Evolutionary conservation across 2,329 filamentous ascomycete genomes (phyloP), one percentile per base, ranked within the genome.

Genomic region (Septoria petroselini): DNA sequence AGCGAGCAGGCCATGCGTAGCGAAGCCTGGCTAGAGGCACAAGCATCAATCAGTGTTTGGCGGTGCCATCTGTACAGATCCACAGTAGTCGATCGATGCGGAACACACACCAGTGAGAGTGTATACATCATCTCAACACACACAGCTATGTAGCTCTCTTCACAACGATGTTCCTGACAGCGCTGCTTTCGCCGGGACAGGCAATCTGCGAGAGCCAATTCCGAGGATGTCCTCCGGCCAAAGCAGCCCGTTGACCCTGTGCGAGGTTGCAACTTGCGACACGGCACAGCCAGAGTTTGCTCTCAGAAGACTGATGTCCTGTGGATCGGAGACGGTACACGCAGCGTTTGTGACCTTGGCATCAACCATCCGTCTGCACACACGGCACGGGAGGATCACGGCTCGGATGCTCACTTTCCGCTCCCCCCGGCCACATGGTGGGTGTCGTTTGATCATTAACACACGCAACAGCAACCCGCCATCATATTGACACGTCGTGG

Each of bases 371-470:
- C 11, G 35, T 4, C 33, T 15, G 4, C 7, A 8, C 33, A 35
- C 7, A 15, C 33, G 35, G 35, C 17, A 38, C 35, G 35, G 35
- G 35, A 38, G 35, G 35, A 38, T 38, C 35, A 8, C 35, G 33
- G 35, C 7, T 19, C 35, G 35, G 35, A 19, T 3, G 9, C 35
- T 21, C 9, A 19, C 35, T 9, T 15, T 19, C 35, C 6, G 15
- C 35, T 38, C 35, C 35, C 35, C 35, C 15, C 17, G 9, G 7
- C n/a, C 35, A 38, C 35, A 11, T 38, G 17, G 35, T 18, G 15
- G 17, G 4, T 3, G 15, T 18, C 21, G 7, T 38, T 12, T 38
- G 14, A 18, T 18, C 12, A 38, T 17, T 12, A n/a, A 14, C 6
- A 33, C 31, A 19, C 15, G 34, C 34, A 37, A 17, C 34, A 11